Conservation (phyloP, 495 filamentous ascomycete genomes). For the Monascus purpureus region DNA sequence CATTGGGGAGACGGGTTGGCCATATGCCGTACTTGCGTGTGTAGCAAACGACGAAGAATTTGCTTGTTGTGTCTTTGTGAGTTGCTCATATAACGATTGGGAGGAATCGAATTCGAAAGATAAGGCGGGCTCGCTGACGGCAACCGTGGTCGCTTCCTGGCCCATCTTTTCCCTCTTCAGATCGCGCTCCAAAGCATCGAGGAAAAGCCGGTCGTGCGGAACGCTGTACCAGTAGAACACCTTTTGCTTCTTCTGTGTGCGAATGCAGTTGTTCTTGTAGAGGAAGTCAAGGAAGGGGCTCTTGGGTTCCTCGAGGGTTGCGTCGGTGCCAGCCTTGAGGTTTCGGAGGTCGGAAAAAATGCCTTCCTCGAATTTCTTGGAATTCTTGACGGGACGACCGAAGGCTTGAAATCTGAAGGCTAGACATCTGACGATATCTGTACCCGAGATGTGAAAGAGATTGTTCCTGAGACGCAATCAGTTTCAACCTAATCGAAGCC, state of each 20-base stretch:
- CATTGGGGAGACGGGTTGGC: constrained; percentile 70
- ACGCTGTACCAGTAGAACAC: constrained; percentile 99
- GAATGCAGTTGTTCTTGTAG: constrained; percentile 99
- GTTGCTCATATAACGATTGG: constrained; percentile 96
- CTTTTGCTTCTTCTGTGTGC: constrained; percentile 99
- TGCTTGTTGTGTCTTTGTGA: constrained; percentile 98
- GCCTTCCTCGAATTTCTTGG: constrained; percentile 98
- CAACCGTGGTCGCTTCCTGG: constrained; percentile 92
- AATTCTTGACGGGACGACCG: constrained; percentile 95
- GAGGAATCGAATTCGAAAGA: constrained; percentile 99
- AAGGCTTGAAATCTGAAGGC: constrained; percentile 98
- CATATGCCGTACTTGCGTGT: constrained; percentile 62
- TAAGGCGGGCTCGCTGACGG: constrained; percentile 88
- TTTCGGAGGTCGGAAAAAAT: constrained; percentile 99
- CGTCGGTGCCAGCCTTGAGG: constrained; percentile 94
- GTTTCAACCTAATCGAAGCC: no score
- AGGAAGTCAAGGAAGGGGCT: constrained; percentile 96
- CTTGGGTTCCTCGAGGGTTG: constrained; percentile 97
- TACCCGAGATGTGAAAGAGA: constrained; percentile 97
- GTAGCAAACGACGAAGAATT: constrained; percentile 92
- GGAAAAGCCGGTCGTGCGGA: constrained; percentile 90
- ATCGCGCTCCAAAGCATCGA: constrained; percentile 93
- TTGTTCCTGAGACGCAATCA: constrained; percentile 55
- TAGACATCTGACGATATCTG: constrained; percentile 95
- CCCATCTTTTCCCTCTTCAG: constrained; percentile 98